phyloP scores from a whole-genome alignment of 2,329 filamentous ascomycete genomes.

The Aspergillus niger region DNA sequence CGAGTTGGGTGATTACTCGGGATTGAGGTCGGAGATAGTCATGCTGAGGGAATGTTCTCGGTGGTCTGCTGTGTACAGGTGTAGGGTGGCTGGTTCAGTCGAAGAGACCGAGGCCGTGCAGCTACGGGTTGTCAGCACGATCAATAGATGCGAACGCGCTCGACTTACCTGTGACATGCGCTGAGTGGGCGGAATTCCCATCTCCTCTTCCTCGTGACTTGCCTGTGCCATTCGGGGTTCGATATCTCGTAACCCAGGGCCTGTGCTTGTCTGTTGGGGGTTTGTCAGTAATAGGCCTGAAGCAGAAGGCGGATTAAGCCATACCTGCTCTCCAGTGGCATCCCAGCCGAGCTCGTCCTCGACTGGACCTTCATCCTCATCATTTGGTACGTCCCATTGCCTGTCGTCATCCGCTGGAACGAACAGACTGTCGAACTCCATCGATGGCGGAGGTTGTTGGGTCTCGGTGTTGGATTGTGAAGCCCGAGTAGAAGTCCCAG shows the following conservation, averaged over 20 bases:
- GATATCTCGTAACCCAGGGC: constrained; percentile 37
- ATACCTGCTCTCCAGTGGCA: constrained; percentile 54
- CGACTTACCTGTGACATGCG: constrained; percentile 50
- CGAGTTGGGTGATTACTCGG: constrained; percentile 69
- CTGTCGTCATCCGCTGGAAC: constrained; percentile 62
- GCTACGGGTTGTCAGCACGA: constrained; percentile 30
- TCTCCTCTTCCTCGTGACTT: constrained; percentile 36
- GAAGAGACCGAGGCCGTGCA: constrained; percentile 46
- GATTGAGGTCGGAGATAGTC: neutral
- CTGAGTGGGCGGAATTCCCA: constrained; percentile 50
- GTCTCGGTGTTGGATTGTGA: constrained; percentile 25
- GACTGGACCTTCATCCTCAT: constrained; percentile 55
- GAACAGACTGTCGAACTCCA: constrained; percentile 61
- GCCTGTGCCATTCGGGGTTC: constrained; percentile 26
- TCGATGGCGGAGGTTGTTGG: constrained; percentile 37
- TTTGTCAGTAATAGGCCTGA: neutral
- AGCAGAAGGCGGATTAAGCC: constrained; percentile 4
- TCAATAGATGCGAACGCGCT: neutral
- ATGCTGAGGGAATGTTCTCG: neutral
- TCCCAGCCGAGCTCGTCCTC: constrained; percentile 66
- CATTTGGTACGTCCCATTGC: constrained; percentile 62
- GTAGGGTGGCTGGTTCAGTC: constrained; percentile 33
- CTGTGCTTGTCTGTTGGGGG: constrained; percentile 31
- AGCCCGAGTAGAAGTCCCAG: constrained; percentile 31
- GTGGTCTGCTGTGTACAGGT: neutral